A percentile compares a stretch with the other conserved stretches of the same genome.
phyloP scores from a whole-genome alignment of 176 grass and related monocot genomes.

The Sorghum bicolor region DNA sequence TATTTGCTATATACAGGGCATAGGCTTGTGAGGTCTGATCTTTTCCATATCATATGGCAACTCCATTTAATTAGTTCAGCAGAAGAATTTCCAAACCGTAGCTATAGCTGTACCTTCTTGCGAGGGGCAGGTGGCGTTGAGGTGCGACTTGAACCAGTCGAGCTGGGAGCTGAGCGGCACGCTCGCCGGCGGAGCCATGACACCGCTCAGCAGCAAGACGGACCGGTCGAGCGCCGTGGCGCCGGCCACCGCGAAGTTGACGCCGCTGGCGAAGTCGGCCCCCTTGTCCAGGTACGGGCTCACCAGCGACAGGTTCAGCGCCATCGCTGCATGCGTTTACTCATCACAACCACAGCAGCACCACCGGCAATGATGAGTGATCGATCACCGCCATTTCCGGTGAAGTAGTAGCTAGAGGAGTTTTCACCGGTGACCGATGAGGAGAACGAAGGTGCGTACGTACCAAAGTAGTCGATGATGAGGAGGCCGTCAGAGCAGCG shows the following conservation, averaged over 20 bases:
- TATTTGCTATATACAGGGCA: not conserved
- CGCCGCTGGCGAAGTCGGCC: constrained; percentile 60
- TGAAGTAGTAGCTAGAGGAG: not conserved
- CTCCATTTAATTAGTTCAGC: not conserved
- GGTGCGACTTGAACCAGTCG: constrained; percentile 70
- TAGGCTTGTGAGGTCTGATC: not conserved
- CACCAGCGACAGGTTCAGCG: constrained; percentile 61
- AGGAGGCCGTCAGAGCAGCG: constrained; percentile 97
- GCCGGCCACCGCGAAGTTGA: constrained; percentile 89
- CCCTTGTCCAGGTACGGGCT: constrained; percentile 70
- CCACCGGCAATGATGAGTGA: not conserved
- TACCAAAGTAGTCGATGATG: constrained; percentile 93
- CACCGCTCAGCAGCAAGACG: constrained; percentile 38
- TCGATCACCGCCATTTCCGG: not conserved
- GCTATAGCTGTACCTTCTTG: constrained; percentile 30
- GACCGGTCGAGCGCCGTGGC: constrained; percentile 67
- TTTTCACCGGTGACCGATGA: no score
- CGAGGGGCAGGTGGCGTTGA: constrained; percentile 65
- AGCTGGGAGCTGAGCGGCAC: constrained; percentile 69
- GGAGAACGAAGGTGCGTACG: no score
- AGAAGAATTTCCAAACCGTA: not conserved
- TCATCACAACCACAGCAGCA: not conserved
- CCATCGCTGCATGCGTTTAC: constrained; percentile 57
- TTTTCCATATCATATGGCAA: not conserved
- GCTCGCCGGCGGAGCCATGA: constrained; percentile 46